Conservation (phyloP, 768 basidiomycete species). For the Mycena galericulata region DNA sequence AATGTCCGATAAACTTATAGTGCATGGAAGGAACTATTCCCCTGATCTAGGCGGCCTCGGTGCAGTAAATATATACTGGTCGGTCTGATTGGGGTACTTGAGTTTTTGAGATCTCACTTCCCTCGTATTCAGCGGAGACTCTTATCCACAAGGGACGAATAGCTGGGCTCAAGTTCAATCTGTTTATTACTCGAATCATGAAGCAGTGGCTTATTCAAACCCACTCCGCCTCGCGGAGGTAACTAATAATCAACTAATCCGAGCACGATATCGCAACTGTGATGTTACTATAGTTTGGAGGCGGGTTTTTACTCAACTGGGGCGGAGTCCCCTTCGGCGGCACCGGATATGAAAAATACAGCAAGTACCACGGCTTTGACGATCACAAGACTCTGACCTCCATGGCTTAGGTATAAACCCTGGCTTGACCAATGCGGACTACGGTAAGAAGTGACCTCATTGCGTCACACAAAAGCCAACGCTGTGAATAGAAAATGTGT, state of each 20-base stretch:
- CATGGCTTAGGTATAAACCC: conserved; percentile 40
- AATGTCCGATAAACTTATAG: background rate
- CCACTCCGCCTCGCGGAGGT: conserved; percentile 67
- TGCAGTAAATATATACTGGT: conserved; percentile 65
- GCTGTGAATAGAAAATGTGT: conserved; percentile 56
- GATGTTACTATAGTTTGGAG: conserved; percentile 54
- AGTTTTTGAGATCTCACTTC: background rate
- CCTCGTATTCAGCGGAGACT: conserved; percentile 55
- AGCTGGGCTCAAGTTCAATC: conserved; percentile 64
- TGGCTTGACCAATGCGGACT: conserved; percentile 57
- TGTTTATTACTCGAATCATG: conserved; percentile 59
- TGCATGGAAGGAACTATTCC: conserved; percentile 53
- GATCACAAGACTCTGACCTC: background rate
- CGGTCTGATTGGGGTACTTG: background rate
- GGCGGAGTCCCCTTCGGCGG: conserved; percentile 55
- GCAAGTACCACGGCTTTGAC: conserved; percentile 40
- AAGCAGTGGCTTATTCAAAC: conserved; percentile 56
- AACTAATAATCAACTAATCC: conserved; percentile 11
- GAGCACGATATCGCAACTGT: background rate
- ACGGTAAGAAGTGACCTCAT: conserved; percentile 45
- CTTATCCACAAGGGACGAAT: conserved; percentile 61
- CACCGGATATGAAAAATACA: conserved; percentile 64
- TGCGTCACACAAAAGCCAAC: background rate
- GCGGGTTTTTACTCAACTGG: conserved; percentile 62
- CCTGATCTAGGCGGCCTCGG: conserved; percentile 58